These are phyloP conservation scores for Fusarium caatingaense DNA, from an alignment of 2,329 filamentous ascomycete species.

Conservation along the genomic window DNA sequence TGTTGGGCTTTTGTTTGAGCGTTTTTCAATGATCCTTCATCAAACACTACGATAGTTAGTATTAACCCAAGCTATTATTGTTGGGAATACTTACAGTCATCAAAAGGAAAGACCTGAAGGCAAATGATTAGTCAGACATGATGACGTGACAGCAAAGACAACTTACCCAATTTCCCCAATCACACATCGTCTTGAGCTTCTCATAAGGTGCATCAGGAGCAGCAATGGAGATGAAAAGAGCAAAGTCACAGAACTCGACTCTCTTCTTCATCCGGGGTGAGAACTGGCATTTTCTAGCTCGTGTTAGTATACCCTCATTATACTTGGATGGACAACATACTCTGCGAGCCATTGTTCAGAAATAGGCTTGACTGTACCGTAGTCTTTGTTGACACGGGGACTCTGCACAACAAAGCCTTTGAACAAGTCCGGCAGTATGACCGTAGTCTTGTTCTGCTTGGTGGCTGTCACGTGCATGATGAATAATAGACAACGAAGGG, in stretches of 20 bases:
- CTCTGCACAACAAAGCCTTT: constrained; percentile 6
- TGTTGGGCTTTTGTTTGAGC: constrained; percentile 7
- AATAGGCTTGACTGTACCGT: constrained; percentile 12
- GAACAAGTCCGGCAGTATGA: constrained; percentile 11
- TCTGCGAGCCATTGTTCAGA: constrained; percentile 23
- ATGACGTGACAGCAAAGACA: accelerated
- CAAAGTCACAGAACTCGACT: constrained; percentile 25
- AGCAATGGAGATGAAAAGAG: constrained; percentile 15
- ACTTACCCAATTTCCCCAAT: constrained; percentile 30
- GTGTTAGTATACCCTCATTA: accelerated
- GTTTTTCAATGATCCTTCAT: constrained; percentile 17
- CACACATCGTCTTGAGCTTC: constrained; percentile 22
- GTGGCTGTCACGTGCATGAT: neutral
- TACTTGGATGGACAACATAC: neutral
- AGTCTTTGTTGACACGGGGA: constrained; percentile 8
- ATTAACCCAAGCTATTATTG: no score
- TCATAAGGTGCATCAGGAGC: constrained; percentile 16
- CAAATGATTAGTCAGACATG: neutral
- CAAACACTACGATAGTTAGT: no score
- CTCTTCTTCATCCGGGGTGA: constrained; percentile 16
- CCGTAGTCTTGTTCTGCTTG: constrained; percentile 1
- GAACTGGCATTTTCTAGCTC: constrained; percentile 17
- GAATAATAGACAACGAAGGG: neutral
- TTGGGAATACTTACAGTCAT: constrained; percentile 21
- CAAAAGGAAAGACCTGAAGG: constrained; percentile 16